Conservation (phyloP, 257 asterid genomes). For the Solanum clarkiae region DNA sequence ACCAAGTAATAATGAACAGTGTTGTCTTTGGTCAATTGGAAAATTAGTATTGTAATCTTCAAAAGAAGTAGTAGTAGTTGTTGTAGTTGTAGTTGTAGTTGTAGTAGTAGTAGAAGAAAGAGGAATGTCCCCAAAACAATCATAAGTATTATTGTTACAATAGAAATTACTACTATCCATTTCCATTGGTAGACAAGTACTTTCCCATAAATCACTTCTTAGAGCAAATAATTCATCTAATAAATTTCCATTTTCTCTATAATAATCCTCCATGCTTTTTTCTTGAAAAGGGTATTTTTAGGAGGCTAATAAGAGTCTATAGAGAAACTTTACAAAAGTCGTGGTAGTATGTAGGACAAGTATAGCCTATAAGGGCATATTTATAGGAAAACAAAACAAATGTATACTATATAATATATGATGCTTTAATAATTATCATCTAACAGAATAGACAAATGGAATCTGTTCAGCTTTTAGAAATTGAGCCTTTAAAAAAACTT, state of each 20-base stretch:
- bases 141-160: background rate
- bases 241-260: slow-evolving; percentile 13
- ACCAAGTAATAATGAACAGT: background rate
- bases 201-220: slow-evolving; percentile 17
- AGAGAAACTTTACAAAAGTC: background rate
- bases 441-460: slow-evolving; percentile 1
- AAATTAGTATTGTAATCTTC: background rate
- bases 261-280: slow-evolving; percentile 35
- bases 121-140: background rate
- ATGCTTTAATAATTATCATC: background rate
- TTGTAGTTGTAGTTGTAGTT: background rate
- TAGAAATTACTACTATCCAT: background rate
- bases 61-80: background rate
- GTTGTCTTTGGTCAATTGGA: slow-evolving; percentile 8
- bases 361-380: background rate
- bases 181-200: background rate
- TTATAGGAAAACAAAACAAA: background rate
- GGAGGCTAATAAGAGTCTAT: background rate
- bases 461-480: background rate
- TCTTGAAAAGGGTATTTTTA: background rate
- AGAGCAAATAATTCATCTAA: slow-evolving; percentile 43
- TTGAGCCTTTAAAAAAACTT: background rate
- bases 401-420: background rate
- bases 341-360: background rate
- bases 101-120: background rate